Base-by-base conservation (phyloP, 2,329 filamentous ascomycete species). In the Alternaria ethzedia region DNA sequence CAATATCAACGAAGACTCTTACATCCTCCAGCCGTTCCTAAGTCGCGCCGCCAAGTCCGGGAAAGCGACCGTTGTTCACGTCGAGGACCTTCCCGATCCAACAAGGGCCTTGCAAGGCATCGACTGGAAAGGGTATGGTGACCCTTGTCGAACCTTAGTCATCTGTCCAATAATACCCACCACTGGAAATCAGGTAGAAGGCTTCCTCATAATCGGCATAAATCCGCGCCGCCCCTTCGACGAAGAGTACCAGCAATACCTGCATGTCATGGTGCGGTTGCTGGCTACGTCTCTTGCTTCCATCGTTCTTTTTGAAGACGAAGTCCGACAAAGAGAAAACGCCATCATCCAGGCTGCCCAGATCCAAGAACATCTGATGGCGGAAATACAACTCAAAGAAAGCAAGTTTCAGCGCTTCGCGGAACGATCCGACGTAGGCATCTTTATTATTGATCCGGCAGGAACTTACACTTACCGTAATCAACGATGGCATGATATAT, bases 401-500 rank as follows among this genome's bases (percentile, higher is more conserved):
- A 73, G 72, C 49, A 74, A 74, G 21, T 82, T 83, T 49, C 74
- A 78, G 17, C 70, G 79, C 5, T 79, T 83, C 66, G 80, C 81
- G 4, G 76, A 79, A 44, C 69, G 77, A 6, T 72, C 79, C 6
- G 80, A 81, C 5, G 74, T 82, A 5, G 81, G 77, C 2, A 83
- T 83, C 55, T 83, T 80, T 59, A 78, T 80, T 41, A 72, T 80
- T 36, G 73, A 75, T 17, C 60, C 73, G 6, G 57, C 72, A 17
- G 81, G 82, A 3, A 68, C 66, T 9, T 78, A 79, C 13, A 70
- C 79, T 0, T 82, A 83, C 61, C 71, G 79, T 7, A 83, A 83
- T 52, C 75, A 82, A 49, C 71, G 75, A 5, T 83, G 81, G 72
- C 76, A 62, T 46, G 75, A 79, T 1, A 73, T 82, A 46, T 74